These are phyloP conservation scores for Magnolia kwangsiensis DNA, from an alignment of 164 flowering plant species.

Conservation along the genomic window DNA sequence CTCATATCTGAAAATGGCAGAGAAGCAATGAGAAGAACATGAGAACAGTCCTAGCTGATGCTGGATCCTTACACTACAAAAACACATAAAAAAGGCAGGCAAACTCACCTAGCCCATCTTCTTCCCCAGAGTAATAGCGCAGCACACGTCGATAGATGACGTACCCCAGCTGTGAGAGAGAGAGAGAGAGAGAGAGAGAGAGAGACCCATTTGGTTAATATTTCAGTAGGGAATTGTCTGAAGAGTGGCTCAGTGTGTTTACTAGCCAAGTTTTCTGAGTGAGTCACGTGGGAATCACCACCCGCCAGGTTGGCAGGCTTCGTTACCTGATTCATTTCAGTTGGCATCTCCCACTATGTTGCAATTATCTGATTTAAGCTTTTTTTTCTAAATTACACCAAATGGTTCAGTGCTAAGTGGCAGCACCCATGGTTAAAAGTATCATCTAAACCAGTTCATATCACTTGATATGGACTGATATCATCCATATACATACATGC, in stretches of 20 bases:
- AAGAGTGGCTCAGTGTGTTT: background rate
- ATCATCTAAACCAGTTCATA: no score
- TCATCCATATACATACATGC: no score
- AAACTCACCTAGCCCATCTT: constrained; percentile 81
- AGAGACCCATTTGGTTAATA: background rate
- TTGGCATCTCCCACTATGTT: no score
- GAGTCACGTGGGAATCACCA: background rate
- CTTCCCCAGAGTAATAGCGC: constrained; percentile 95
- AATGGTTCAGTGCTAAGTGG: no score
- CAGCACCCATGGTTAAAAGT: no score
- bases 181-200: background rate
- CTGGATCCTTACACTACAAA: background rate
- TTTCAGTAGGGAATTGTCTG: background rate
- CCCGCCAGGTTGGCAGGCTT: background rate
- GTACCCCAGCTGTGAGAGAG: constrained; percentile 65
- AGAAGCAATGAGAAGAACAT: constrained; percentile 6
- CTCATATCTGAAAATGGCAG: constrained; percentile 74
- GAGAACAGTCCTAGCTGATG: background rate
- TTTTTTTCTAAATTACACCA: no score
- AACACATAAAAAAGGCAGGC: background rate
- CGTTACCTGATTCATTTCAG: background rate
- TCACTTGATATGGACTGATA: no score
- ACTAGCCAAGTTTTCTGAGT: background rate
- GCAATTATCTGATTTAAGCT: no score
- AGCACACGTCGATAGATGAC: constrained; percentile 81